Base-by-base conservation (phyloP, 768 basidiomycete genomes). In the Mrakia blollopis region DNA sequence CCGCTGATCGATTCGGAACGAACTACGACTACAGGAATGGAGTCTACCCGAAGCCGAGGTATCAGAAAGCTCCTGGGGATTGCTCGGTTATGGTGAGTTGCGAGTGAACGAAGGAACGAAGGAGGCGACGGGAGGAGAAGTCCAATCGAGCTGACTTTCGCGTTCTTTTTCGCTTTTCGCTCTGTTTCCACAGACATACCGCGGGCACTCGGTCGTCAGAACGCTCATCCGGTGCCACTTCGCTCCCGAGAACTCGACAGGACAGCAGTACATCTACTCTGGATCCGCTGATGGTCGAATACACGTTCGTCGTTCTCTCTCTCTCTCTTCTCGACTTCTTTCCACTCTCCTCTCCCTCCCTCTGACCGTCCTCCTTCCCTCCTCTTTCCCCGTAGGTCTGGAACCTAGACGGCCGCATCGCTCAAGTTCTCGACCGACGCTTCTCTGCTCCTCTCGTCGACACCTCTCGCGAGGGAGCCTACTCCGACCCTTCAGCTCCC, bases 141-240 rank as follows among this genome's bases (percentile, higher is more conserved):
- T 11, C 44, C 10, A 44, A 44, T 11, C 44, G 44, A 44, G 13
- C 47, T 57, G 57, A 47, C 35, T 30, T 57, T 30, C 35, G 41
- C 52, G 32, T 73, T 30, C 7, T n/a, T n/a, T 25, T 25, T 50
- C 39, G 39, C 11, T 41, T 21, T 2, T 50, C 16, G 60, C 0
- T 52, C 30, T n/a, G 50, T 50, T 16, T 21, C 65, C 13, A 6
- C 74, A 69, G 95, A 91, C 92, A 2, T 99, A 93, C 83, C 88
- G 92, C 61, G 97, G 97, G 1, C 97, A 98, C 82, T 86, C 89
- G 16, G 93, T 98, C 32, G 84, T 96, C 61, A 88, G 91, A 61
- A 99, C 97, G 0, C 88, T 99, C 75, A 97, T 99, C 80, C 88
- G 97, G 74, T 98, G 95, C 82, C 91, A 98, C 85, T 99, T 98